These are phyloP conservation scores for Colletotrichum karsti DNA, from an alignment of 2,329 filamentous ascomycete genomes.

Conservation along the genomic window DNA sequence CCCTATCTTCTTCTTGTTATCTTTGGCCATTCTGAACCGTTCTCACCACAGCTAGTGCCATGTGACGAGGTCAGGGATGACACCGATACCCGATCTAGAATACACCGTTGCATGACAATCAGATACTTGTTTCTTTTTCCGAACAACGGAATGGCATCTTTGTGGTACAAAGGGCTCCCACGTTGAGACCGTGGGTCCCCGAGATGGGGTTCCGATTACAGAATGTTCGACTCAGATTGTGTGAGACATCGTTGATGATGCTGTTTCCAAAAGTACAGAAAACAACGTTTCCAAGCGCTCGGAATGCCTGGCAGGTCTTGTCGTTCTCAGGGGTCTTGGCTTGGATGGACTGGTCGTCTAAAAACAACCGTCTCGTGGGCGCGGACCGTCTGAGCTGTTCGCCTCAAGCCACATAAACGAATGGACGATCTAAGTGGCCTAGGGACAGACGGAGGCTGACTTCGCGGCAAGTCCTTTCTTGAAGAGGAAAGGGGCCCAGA, in stretches of 20 bases:
- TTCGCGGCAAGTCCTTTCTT: conserved; percentile 9
- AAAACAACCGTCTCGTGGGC: neutral
- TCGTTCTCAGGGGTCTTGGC: neutral
- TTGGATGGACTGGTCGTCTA: neutral
- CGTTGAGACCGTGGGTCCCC: neutral
- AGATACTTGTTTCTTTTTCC: no score
- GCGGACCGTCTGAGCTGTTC: neutral
- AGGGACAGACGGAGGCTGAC: conserved; percentile 8
- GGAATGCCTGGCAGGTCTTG: conserved; percentile 2
- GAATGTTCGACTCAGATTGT: neutral
- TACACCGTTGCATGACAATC: no score
- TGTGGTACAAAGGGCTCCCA: neutral
- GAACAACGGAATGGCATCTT: neutral
- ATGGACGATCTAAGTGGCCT: conserved; percentile 10
- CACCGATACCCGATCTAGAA: no score
- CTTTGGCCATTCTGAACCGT: no score
- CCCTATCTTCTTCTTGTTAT: neutral
- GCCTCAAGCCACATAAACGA: conserved; percentile 1
- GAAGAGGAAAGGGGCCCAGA: conserved; percentile 1
- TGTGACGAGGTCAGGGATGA: no score
- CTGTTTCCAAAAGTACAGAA: neutral
- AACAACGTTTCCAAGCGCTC: conserved; percentile 7
- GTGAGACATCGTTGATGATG: neutral
- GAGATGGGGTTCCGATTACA: neutral
- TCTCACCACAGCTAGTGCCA: no score